Conservation (phyloP, 129 eudicot species). For the Saussurea involucrata region DNA sequence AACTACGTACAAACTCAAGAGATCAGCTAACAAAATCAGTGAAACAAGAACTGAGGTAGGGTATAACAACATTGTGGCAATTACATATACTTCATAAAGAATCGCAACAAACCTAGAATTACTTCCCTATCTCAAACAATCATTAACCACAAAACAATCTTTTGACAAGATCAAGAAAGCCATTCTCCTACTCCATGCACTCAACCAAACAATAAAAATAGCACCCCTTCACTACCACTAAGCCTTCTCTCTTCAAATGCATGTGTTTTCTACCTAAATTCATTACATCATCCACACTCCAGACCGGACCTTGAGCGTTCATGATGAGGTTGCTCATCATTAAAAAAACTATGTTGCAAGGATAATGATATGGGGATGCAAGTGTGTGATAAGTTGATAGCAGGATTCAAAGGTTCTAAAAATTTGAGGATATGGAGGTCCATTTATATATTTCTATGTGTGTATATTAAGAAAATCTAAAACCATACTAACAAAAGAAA, state of each 20-base stretch:
- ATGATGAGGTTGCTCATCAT: neutral
- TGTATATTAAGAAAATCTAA: neutral
- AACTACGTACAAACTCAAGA: neutral
- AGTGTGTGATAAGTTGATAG: neutral
- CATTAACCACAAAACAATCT: no score
- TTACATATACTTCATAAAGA: neutral
- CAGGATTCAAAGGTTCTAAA: neutral
- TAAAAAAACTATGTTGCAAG: neutral
- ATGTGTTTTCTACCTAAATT: neutral
- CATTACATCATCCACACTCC: neutral
- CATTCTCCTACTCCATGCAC: neutral
- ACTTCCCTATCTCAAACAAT: neutral
- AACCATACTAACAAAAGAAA: neutral
- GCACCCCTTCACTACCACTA: neutral
- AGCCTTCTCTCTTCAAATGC: neutral
- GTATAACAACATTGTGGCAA: neutral
- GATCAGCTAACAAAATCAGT: neutral
- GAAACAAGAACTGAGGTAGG: neutral
- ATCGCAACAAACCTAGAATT: neutral
- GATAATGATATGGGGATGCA: neutral
- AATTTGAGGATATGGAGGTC: neutral
- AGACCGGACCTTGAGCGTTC: neutral
- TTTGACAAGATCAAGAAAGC: neutral
- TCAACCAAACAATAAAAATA: neutral
- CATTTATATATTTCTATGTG: neutral